Evolutionary conservation across 805 yeast species (phyloP).

Genomic region (Lachancea nothofagi): DNA sequence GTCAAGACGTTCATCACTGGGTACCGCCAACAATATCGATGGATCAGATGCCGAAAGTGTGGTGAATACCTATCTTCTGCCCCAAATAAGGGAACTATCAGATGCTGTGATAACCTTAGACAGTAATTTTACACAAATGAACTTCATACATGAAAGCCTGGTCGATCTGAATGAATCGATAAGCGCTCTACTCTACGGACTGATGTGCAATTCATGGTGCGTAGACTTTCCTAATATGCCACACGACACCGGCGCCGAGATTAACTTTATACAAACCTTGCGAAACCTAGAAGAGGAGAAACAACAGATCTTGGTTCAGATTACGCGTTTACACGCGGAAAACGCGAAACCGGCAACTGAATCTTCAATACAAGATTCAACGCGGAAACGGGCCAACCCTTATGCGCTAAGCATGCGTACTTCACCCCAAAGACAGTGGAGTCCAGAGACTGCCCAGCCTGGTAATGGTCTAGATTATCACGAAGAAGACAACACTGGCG

Average conservation of each 20-base stretch:
- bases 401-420: neutral
- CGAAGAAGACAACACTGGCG: slow-evolving; percentile 32
- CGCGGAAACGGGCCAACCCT: neutral
- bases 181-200: slow-evolving; percentile 70
- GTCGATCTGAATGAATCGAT: slow-evolving; percentile 71
- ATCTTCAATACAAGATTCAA: neutral
- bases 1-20: slow-evolving; percentile 32
- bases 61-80: slow-evolving; percentile 35
- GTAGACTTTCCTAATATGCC: slow-evolving; percentile 51
- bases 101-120: slow-evolving; percentile 54
- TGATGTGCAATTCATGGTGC: slow-evolving; percentile 84
- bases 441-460: neutral
- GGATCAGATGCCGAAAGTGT: slow-evolving; percentile 17
- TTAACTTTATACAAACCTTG: slow-evolving; percentile 18
- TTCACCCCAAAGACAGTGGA: neutral
- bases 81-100: slow-evolving; percentile 40
- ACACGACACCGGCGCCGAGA: slow-evolving; percentile 24
- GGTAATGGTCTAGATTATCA: slow-evolving; percentile 9
- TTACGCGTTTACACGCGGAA: slow-evolving; percentile 2
- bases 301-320: slow-evolving; percentile 2
- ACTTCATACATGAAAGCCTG: slow-evolving; percentile 55
- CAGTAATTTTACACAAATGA: slow-evolving; percentile 51
- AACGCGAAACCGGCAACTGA: neutral
- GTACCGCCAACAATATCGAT: slow-evolving; percentile 11
- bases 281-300: slow-evolving; percentile 20